Base-by-base conservation (phyloP, 2,329 filamentous ascomycete species). In the Fusarium verticillioides region DNA sequence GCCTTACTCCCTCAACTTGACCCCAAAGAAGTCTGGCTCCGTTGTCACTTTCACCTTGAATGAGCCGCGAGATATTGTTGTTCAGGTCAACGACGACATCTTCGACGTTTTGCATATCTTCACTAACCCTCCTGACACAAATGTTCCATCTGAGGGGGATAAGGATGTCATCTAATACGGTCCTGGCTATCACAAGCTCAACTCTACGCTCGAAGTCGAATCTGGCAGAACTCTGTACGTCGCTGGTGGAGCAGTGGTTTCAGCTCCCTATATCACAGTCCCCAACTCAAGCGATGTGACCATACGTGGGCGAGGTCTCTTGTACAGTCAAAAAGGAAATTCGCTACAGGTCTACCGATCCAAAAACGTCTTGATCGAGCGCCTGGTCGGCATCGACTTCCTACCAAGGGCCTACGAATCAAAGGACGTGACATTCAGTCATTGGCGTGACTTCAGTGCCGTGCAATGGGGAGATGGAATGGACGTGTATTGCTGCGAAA, bases 241-340 rank as follows among this genome's bases (percentile, higher is more conserved):
- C 6, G 13, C 26, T 2, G 26, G 26, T 1, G 19, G 44, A 16
- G 26, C 26, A 16, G 44, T 47, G 1, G 0, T 47, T 16, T 47
- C 26, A n/a, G 44, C 7, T 0, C 26, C 26, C 0, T 26, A 47
- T 9, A n/a, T 47, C 0, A 30, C 26, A 0, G 44, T 47, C 1
- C 30, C 26, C 19, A 47, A 47, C 44, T n/a, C 44, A 7, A 47
- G 3, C 7, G 44, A 47, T 16, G 44, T 30, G 3, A 16, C 13
- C 19, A 30, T 47, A 11, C 44, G 44, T n/a, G 44, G 44, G 16
- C 9, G 44, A 0, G 44, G 44, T 0, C 26, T 47, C 19, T 16
- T 47, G 9, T 47, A 47, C 4, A 47, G 44, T 4, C 19, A 13
- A 6, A 30, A 30, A 2, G 44, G 26, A n/a, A 47, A 47, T 47